Base-by-base conservation (phyloP, 495 filamentous ascomycete species). In the Glonium stellatum region DNA sequence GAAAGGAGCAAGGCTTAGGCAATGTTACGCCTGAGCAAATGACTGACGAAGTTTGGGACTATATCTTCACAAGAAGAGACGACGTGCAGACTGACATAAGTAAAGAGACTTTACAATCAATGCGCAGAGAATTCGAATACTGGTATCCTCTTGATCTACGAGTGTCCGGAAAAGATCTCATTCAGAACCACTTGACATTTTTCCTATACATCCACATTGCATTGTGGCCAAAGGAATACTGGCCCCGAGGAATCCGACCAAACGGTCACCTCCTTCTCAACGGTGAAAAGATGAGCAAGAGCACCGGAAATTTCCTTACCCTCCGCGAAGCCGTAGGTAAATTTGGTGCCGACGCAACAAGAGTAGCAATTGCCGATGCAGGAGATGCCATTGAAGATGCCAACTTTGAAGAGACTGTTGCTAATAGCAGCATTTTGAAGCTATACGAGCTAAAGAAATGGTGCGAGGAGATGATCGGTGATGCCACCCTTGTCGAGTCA, bases 11-110 rank as follows among this genome's bases (percentile, higher is more conserved):
- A 54, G 92, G 92, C 54, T 70, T 79, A 31, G 74, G 85, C 23
- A 76, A 83, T 58, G 77, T 96, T 61, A 84, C 79, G 37, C 77
- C 92, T 1, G 87, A 91, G 12, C 89, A 97, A 73, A 93, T 98
- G 90, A 89, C 79, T 39, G 92, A 97, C 66, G 92, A 95, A 63
- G 87, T 96, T 35, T 98, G 92, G 92, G 92, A 98, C 74, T 96
- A 93, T 69, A 72, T 97, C 60, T 96, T 97, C 72, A 80, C 79
- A 44, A 76, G 84, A 52, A 81, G 79, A 13, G 35, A 52, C 5
- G 80, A 86, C 42, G 66, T 80, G 50, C 78, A 84, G 62, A 86
- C 82, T 42, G 82, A 79, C 12, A 93, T 96, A 53, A 76, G 79
- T 58, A 84, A 86, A 69, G 81, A 85, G 36, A 80, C 80, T 58